phyloP scores from a whole-genome alignment of 345 rosid species.

The Pelargonium nanum region DNA sequence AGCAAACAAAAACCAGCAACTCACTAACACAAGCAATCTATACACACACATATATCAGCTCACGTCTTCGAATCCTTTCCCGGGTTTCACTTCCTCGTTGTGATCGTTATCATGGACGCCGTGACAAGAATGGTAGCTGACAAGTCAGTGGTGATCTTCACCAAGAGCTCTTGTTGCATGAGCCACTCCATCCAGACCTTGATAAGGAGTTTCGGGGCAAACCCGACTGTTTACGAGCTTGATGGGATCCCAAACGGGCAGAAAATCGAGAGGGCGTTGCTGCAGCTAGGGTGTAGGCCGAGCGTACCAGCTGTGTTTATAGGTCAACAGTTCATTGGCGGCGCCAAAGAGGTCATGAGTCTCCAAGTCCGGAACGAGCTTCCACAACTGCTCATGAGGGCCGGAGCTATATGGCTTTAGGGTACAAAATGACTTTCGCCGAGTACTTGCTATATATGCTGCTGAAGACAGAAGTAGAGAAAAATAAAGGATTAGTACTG shows the following conservation, averaged over 20 bases:
- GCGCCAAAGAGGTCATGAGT: constrained; percentile 62
- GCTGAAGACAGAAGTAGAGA: not conserved
- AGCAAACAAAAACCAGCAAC: not conserved
- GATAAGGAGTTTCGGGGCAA: constrained; percentile 22
- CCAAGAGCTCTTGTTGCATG: constrained; percentile 24
- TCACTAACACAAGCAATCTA: not conserved
- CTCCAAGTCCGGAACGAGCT: constrained; percentile 60
- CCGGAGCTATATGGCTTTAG: constrained; percentile 89
- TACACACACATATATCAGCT: not conserved
- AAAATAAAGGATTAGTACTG: not conserved
- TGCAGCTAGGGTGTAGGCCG: constrained; percentile 27
- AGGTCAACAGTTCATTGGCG: constrained; percentile 58
- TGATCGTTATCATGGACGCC: constrained; percentile 17
- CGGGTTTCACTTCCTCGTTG: not conserved
- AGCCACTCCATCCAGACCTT: constrained; percentile 21
- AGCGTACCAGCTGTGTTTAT: constrained; percentile 81
- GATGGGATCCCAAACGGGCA: constrained; percentile 18
- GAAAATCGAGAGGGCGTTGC: constrained; percentile 16
- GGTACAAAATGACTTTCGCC: not conserved
- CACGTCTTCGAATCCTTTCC: not conserved
- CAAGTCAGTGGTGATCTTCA: constrained; percentile 22
- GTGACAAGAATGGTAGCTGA: constrained; percentile 12
- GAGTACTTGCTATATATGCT: no score
- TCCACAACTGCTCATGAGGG: constrained; percentile 47
- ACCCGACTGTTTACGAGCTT: constrained; percentile 20